Conservation (phyloP, 305 asterid species). For the Rubia peregrina region DNA sequence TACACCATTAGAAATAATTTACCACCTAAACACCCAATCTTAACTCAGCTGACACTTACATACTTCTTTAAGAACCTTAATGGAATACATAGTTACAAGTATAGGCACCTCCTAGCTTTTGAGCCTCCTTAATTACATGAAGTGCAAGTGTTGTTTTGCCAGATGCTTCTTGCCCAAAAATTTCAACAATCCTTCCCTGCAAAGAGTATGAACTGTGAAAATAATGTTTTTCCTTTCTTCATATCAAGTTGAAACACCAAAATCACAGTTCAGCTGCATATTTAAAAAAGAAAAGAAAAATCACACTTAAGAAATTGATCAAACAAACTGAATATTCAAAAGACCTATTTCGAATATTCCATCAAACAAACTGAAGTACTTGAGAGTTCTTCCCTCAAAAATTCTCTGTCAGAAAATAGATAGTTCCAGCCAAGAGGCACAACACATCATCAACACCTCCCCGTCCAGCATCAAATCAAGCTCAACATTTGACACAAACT, state of each 20-base stretch:
- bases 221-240: slow-evolving; percentile 3
- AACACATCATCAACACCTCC: neutral
- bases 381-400: slow-evolving; percentile 1
- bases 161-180: slow-evolving; percentile 93
- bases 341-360: neutral
- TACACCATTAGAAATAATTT: neutral
- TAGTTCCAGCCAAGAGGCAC: slow-evolving; percentile 8
- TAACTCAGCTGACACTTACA: neutral
- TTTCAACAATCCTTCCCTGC: slow-evolving; percentile 91
- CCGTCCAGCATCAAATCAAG: neutral
- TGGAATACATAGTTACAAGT: slow-evolving; percentile 8
- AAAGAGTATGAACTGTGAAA: slow-evolving; percentile 19
- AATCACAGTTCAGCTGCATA: neutral
- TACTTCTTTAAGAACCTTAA: slow-evolving; percentile 3
- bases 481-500: neutral
- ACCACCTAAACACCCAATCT: neutral
- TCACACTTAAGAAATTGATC: neutral
- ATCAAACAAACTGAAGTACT: neutral
- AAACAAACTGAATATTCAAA: no score
- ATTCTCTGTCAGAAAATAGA: neutral
- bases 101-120: slow-evolving; percentile 79
- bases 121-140: slow-evolving; percentile 90
- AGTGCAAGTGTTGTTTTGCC: slow-evolving; percentile 97
- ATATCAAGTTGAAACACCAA: neutral
- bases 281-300: neutral